Percentiles rank a stretch among this genome's conserved stretches.
These are phyloP conservation scores for Mortierella sp. DNA, from an alignment of 371 early-diverging fungal species.

Conservation along the genomic window DNA sequence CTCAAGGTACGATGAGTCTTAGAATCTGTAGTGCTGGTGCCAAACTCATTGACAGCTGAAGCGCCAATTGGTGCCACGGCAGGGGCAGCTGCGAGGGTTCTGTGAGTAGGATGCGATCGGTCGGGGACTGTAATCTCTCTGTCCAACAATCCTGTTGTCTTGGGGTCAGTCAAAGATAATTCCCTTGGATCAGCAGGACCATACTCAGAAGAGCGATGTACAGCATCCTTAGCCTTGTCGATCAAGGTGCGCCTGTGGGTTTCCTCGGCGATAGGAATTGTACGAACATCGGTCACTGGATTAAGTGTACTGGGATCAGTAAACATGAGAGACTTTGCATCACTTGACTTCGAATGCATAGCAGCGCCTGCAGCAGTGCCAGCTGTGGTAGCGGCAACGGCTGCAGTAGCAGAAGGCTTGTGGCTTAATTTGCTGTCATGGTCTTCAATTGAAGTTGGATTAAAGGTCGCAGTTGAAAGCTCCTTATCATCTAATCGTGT, in stretches of 20 bases:
- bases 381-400: background rate
- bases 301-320: constrained; percentile 6
- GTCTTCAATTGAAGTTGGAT: background rate
- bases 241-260: background rate
- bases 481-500: background rate
- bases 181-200: constrained; percentile 10
- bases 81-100: too few relatives aligned
- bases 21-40: too few relatives aligned
- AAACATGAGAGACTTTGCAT: background rate
- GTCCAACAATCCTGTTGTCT: too few relatives aligned
- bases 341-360: background rate
- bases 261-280: background rate
- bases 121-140: too few relatives aligned
- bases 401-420: background rate
- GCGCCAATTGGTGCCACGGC: too few relatives aligned
- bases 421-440: background rate
- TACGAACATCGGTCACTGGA: background rate
- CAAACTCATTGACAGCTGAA: too few relatives aligned
- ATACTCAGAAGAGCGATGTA: constrained; percentile 7
- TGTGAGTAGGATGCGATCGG: too few relatives aligned
- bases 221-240: background rate
- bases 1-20: too few relatives aligned
- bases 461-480: constrained; percentile 1
- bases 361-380: background rate
- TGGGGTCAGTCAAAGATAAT: background rate